Percentiles rank a stretch among this genome's conserved stretches.
Conservation (phyloP, 192 early-diverging fungal genomes). For the Lunasporangiospora selenospora region DNA sequence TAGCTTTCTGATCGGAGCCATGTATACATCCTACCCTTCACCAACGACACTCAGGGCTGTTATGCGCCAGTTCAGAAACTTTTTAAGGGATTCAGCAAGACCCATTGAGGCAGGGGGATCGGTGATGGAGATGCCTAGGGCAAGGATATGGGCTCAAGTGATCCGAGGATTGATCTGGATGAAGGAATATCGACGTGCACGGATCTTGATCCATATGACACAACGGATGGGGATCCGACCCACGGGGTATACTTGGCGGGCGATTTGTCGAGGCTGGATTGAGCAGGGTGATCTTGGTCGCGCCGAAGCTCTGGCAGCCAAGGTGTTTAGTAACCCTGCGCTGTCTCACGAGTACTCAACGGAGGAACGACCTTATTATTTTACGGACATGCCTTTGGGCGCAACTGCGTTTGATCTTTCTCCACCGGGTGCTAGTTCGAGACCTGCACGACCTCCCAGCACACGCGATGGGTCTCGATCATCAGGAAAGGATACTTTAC, state of each 20-base stretch:
- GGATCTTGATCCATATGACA: conserved; percentile 30
- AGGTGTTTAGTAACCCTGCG: conserved; percentile 27
- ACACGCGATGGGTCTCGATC: background rate
- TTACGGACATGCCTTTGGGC: conserved; percentile 15
- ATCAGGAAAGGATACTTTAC: too few species aligned
- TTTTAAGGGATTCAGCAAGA: conserved; percentile 22
- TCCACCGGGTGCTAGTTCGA: too few species aligned
- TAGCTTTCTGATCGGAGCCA: conserved; percentile 37
- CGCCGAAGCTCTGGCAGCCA: conserved; percentile 30
- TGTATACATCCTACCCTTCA: conserved; percentile 33
- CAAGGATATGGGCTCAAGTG: conserved; percentile 36
- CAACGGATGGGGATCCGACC: conserved; percentile 37
- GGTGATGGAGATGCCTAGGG: conserved; percentile 19
- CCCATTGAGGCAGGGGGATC: background rate
- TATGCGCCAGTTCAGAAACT: conserved; percentile 41
- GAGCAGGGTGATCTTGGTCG: conserved; percentile 37
- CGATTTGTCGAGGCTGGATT: conserved; percentile 42
- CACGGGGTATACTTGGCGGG: conserved; percentile 39
- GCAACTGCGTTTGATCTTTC: background rate
- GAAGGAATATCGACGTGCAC: conserved; percentile 38
- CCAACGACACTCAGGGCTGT: conserved; percentile 25
- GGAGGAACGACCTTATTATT: conserved; percentile 35
- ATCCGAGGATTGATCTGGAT: conserved; percentile 41
- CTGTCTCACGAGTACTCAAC: conserved; percentile 30
- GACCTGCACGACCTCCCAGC: too few species aligned